A percentile compares a stretch with the other conserved stretches of the same genome.
phyloP scores from a whole-genome alignment of 352 stramenopile species.

The Phytophthora palmivora region DNA sequence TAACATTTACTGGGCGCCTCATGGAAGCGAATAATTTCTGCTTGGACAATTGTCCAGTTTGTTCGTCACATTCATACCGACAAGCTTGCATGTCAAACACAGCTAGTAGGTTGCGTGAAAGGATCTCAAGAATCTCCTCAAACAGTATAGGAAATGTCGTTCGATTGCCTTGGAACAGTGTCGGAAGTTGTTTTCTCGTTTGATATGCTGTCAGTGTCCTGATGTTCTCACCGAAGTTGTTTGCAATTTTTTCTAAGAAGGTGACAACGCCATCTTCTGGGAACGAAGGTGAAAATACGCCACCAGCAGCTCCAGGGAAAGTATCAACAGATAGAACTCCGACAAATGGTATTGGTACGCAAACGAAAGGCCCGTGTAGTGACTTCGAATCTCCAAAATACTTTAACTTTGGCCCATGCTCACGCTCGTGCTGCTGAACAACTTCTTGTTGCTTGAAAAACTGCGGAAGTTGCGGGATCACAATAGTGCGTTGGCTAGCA shows the following conservation, averaged over 20 bases:
- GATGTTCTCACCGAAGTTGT: constrained; percentile 56
- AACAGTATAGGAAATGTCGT: constrained; percentile 55
- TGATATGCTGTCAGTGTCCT: constrained; percentile 38
- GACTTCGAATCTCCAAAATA: constrained; percentile 27
- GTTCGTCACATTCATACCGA: constrained; percentile 21
- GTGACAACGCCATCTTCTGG: constrained; percentile 68
- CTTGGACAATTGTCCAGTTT: constrained; percentile 10
- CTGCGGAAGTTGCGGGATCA: constrained; percentile 56
- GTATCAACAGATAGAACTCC: constrained; percentile 70
- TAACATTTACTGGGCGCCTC: constrained; percentile 1
- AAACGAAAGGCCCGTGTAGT: constrained; percentile 56
- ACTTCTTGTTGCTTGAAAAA: constrained; percentile 26
- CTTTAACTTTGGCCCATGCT: constrained; percentile 32
- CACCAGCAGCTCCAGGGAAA: constrained; percentile 65
- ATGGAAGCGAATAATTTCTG: constrained; percentile 14
- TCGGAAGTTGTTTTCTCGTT: constrained; percentile 26
- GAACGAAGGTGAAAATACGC: constrained; percentile 47
- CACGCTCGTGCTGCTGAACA: constrained; percentile 28
- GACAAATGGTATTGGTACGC: constrained; percentile 75
- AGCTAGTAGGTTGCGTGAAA: constrained; percentile 54
- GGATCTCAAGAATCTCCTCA: constrained; percentile 33
- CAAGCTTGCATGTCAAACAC: constrained; percentile 50
- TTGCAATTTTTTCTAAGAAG: constrained; percentile 55
- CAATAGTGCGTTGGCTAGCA: constrained; percentile 46
- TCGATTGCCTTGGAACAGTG: constrained; percentile 68